Percentiles rank a stretch among this genome's conserved stretches.
Evolutionary conservation across 2,329 filamentous ascomycete species (phyloP).

Genomic region (Bisporella sp.): DNA sequence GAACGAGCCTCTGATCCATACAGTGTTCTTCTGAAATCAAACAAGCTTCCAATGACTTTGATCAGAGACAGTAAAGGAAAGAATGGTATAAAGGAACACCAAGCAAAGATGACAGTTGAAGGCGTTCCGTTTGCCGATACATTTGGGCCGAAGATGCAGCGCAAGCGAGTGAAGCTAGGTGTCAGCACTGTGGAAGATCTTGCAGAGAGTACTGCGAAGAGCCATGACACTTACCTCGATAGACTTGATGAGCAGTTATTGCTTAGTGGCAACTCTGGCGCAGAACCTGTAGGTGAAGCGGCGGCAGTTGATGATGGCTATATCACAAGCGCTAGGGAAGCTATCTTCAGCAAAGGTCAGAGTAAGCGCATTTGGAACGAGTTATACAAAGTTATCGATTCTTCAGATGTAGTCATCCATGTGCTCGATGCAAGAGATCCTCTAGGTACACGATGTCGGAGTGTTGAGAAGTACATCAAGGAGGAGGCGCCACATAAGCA

Average conservation of each 20-base stretch:
- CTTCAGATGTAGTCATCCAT: conserved; percentile 93
- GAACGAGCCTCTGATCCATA: conserved; percentile 88
- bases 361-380: conserved; percentile 98
- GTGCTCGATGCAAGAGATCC: conserved; percentile 87
- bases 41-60: conserved; percentile 93
- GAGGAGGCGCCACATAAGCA: conserved; percentile 97
- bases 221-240: conserved; percentile 75
- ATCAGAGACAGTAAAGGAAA: conserved; percentile 72
- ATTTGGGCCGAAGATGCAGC: conserved; percentile 87
- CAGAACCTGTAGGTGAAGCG: conserved; percentile 39
- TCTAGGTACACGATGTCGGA: conserved; percentile 80
- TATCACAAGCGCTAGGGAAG: conserved; percentile 63
- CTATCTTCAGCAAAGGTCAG: conserved; percentile 91
- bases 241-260: conserved; percentile 72
- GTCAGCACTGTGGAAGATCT: conserved; percentile 78
- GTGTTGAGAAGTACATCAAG: conserved; percentile 86
- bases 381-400: conserved; percentile 90
- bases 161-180: conserved; percentile 85
- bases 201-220: conserved; percentile 70
- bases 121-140: conserved; percentile 78
- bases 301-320: conserved; percentile 34
- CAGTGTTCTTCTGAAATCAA: conserved; percentile 89
- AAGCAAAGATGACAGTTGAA: conserved; percentile 90
- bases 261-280: conserved; percentile 61
- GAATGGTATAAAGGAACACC: conserved; percentile 85